Base-by-base conservation (phyloP, 2,329 filamentous ascomycete species). In the Neodidymelliopsis sp. region DNA sequence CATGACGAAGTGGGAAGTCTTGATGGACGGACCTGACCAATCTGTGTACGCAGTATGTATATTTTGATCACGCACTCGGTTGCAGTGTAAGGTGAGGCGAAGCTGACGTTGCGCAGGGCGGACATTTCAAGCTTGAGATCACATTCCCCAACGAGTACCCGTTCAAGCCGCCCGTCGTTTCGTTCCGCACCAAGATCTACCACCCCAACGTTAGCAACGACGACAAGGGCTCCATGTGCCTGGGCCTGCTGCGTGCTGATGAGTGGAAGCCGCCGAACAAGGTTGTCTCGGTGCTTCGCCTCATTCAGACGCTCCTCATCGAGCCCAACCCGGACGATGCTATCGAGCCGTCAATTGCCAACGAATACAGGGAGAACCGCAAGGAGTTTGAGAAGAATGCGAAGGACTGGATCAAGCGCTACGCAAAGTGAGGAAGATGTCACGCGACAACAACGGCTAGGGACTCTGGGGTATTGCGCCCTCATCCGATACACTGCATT, bases 141-240 rank as follows among this genome's bases (percentile, higher is more conserved):
- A 80, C 75, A 29, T 84, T 97, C 9, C 91, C 91, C 11, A 76
- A 79, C 62, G 87, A 91, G 66, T 96, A 96, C 79, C 91, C 91
- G 25, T 96, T 96, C 85, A 94, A 94, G 75, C 85, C 91, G 16
- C 91, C 91, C 12, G 78, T 82, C 52, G 81, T 96, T 62, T 85
- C 82, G 68, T 96, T 96, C 81, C 77, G 80, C 59, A 96, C 91
- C 40, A 93, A 92, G 76, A 89, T 96, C 79, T 97, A 96, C 82
- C 92, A 97, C 78, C 91, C 92, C 33, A 97, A 97, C 76, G 84
- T 97, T 51, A 91, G 88, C 68, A 94, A 96, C 81, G 91, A 96
- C 74, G 82, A 84, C 68, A 84, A 85, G 60, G 92, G 92, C 54
- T 87, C 82, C 75, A 90, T 97, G 84, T 97, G 92, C 75, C 81